Conservation (phyloP, 2,329 filamentous ascomycete genomes). For the Didymella arachidicola region DNA sequence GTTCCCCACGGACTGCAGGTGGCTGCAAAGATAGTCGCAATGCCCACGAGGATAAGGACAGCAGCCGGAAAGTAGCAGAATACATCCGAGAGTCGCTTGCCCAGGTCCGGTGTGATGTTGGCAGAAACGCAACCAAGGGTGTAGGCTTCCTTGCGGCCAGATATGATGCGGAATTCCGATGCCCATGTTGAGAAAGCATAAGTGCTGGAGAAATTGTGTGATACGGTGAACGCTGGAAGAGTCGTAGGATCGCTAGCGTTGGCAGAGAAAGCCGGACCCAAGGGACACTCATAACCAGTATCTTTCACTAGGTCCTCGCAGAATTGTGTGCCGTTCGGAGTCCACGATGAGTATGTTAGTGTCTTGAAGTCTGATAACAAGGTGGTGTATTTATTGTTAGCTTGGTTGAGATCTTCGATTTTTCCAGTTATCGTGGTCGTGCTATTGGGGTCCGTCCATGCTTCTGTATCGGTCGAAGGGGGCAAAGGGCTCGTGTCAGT, state of each 20-base stretch:
- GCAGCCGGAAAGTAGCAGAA: constrained; percentile 79
- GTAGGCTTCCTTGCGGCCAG: constrained; percentile 71
- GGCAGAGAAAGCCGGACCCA: constrained; percentile 74
- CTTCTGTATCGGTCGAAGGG: constrained; percentile 58
- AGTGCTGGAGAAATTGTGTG: constrained; percentile 77
- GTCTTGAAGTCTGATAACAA: constrained; percentile 75
- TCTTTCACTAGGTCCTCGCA: constrained; percentile 66
- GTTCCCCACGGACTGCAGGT: constrained; percentile 96
- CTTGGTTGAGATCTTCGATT: constrained; percentile 70
- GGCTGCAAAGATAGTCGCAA: constrained; percentile 83
- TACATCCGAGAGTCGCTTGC: constrained; percentile 69
- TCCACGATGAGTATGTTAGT: constrained; percentile 77
- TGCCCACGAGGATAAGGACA: constrained; percentile 78
- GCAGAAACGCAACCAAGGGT: constrained; percentile 81
- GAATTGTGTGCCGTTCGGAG: constrained; percentile 63
- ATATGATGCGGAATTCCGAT: constrained; percentile 75
- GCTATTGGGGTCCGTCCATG: constrained; percentile 66
- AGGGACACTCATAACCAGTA: constrained; percentile 67
- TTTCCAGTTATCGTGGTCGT: constrained; percentile 72
- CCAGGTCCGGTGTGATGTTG: constrained; percentile 84
- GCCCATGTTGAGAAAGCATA: constrained; percentile 88
- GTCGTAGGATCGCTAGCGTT: constrained; percentile 61
- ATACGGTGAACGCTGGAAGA: constrained; percentile 76
- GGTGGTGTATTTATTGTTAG: constrained; percentile 72
- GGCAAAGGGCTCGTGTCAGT: constrained; percentile 67